Evolutionary conservation across 2,329 filamentous ascomycete genomes (phyloP), one percentile per base, ranked within the genome.

Genomic region (Rhynchosporium graminicola): DNA sequence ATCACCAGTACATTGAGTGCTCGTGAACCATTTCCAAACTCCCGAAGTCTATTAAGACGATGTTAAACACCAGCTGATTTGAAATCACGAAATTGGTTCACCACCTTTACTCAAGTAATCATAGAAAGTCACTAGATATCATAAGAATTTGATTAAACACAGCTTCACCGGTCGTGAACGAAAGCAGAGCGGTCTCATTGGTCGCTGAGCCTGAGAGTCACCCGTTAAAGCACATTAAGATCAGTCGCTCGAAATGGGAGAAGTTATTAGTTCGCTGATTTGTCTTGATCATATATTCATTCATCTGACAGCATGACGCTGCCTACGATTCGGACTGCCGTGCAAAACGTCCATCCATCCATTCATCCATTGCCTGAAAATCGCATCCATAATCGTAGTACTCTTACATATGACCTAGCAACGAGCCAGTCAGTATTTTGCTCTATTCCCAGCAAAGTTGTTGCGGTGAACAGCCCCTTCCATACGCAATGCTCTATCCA

Each of bases 361-460:
- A 52, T 52, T 8, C 47, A 50, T 33, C 40, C 54, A 33, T 51
- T 51, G 28, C 31, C 51, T 40, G 51, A 36, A 42, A 12, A 46
- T 46, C 40, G 3, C 54, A 46, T 8, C 15, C 50, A 52, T 38
- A 15, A 20, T 59, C 46, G 36, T 55, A 47, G 26, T 61, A 61
- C 57, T 61, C 54, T 50, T 61, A 61, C 60, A 61, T 31, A 51
- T 29, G 57, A 52, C 33, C 28, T 40, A 31, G 46, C 47, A 4
- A 8, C 29, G 33, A 29, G 38, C 57, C 38, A n/a, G 56, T 36
- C 56, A 48, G 20, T 29, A 15, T 28, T n/a, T 50, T 13, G 26
- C 9, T 29, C 13, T 1, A 5, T 36, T 45, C 57, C 40, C 26
- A 42, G 3, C 57, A 31, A 28, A 51, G 1, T 20, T 20, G 1